Evolutionary conservation across 1,139 yeast species (phyloP).

Genomic region (Citeromyces hawaiiensis): DNA sequence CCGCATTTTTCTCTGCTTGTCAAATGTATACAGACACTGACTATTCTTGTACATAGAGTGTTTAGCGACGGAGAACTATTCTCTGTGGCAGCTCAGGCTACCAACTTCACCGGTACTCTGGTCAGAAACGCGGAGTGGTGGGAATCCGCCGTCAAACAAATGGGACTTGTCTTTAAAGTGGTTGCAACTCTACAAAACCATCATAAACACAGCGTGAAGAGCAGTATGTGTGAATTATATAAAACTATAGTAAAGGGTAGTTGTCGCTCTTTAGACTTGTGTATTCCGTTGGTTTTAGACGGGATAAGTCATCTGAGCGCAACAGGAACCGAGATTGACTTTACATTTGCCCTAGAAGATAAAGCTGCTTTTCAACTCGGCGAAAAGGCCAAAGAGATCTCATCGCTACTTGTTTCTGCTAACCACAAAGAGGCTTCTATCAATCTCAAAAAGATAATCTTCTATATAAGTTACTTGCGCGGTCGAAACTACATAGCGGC

Average conservation of each 20-base stretch:
- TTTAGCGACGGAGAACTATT: conserved; percentile 27
- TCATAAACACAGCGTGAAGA: neutral
- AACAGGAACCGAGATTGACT: neutral
- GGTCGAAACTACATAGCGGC: conserved; percentile 4
- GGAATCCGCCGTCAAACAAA: conserved; percentile 47
- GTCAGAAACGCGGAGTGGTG: conserved; percentile 47
- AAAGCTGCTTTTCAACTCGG: neutral
- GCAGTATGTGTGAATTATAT: conserved; percentile 3
- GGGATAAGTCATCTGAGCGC: conserved; percentile 1
- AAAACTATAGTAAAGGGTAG: conserved; percentile 17
- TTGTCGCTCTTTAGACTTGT: conserved; percentile 18
- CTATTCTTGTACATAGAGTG: conserved; percentile 18
- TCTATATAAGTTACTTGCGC: neutral
- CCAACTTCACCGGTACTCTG: neutral
- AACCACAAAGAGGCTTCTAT: conserved; percentile 5
- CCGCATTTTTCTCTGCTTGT: conserved; percentile 26
- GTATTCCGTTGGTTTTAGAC: conserved; percentile 17
- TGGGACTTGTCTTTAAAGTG: conserved; percentile 26
- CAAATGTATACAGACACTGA: conserved; percentile 19
- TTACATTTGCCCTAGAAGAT: neutral
- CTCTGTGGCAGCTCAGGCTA: neutral
- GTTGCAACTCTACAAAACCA: conserved; percentile 14
- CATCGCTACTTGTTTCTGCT: neutral
- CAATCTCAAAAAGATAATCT: neutral
- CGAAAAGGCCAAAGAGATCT: conserved; percentile 1